Conservation (phyloP, 768 basidiomycete species). For the Lactifluus volemus region DNA sequence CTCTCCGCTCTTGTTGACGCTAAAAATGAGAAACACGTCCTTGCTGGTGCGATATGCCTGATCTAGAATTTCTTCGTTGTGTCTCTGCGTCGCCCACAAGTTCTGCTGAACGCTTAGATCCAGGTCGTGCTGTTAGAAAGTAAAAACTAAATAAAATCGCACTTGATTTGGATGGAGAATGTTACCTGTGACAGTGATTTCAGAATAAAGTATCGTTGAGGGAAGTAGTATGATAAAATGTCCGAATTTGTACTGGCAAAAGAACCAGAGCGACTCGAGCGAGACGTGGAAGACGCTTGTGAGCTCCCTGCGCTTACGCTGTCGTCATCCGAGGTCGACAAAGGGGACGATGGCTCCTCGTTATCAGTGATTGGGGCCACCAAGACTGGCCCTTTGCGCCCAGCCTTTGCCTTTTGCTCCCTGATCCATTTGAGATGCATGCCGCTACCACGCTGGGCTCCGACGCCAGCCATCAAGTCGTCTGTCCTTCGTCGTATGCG, state of each 20-base stretch:
- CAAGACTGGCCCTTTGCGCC: conserved; percentile 15
- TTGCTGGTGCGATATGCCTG: conserved; percentile 87
- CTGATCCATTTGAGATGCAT: conserved; percentile 80
- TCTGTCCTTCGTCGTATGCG: conserved; percentile 74
- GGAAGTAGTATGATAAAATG: conserved; percentile 67
- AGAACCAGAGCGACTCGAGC: conserved; percentile 57
- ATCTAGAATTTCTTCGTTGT: conserved; percentile 86
- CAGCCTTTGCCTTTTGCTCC: conserved; percentile 40
- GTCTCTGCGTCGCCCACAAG: conserved; percentile 87
- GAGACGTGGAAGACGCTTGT: conserved; percentile 20
- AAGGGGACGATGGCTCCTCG: conserved; percentile 20
- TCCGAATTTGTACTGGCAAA: conserved; percentile 80
- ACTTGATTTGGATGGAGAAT: neutral
- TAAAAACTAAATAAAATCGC: neutral
- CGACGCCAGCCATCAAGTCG: conserved; percentile 83
- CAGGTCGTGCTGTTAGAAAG: conserved; percentile 50
- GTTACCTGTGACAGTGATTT: conserved; percentile 77
- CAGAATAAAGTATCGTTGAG: conserved; percentile 85
- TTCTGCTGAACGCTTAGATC: conserved; percentile 72
- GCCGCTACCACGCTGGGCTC: conserved; percentile 79
- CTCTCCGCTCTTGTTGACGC: conserved; percentile 90
- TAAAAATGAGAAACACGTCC: conserved; percentile 84
- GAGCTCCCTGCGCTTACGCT: conserved; percentile 11
- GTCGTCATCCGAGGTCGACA: conserved; percentile 36
- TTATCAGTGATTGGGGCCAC: conserved; percentile 14